These are phyloP conservation scores for Lipomyces chichibuensis DNA, from an alignment of 805 yeast species.

Conservation along the genomic window DNA sequence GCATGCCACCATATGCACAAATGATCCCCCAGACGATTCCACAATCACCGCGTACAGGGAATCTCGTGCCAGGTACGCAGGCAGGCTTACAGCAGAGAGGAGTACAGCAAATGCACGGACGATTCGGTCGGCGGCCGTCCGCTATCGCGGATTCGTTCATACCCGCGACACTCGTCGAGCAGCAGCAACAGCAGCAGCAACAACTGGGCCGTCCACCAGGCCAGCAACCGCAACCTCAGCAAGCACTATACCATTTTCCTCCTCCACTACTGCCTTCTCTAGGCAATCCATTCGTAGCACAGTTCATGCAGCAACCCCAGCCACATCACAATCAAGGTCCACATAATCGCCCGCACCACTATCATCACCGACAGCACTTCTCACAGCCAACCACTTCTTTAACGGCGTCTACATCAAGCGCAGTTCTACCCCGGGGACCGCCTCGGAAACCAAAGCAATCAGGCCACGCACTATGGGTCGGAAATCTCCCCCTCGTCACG, in stretches of 20 bases:
- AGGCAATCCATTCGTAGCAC: constrained; percentile 5
- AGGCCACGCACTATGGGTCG: constrained; percentile 54
- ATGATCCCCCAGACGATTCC: constrained; percentile 6
- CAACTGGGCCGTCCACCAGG: constrained; percentile 1
- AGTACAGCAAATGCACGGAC: not conserved
- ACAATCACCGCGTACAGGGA: not conserved
- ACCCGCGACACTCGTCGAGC: constrained; percentile 1
- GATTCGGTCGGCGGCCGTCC: constrained; percentile 11
- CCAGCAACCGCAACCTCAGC: constrained; percentile 9
- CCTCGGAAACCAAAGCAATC: constrained; percentile 48
- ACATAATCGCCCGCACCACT: constrained; percentile 6
- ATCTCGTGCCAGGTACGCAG: not conserved
- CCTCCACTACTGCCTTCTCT: not conserved
- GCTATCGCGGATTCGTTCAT: constrained; percentile 6
- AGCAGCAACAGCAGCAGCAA: constrained; percentile 9
- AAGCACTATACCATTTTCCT: not conserved
- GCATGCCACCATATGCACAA: not conserved
- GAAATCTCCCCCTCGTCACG: constrained; percentile 47
- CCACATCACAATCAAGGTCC: constrained; percentile 11
- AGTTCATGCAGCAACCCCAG: constrained; percentile 2
- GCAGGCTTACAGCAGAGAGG: not conserved
- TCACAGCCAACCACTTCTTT: constrained; percentile 5
- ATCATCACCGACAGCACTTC: constrained; percentile 8
- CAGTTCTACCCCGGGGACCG: constrained; percentile 44
- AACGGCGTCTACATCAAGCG: constrained; percentile 1